Base-by-base conservation (phyloP, 2,329 filamentous ascomycete genomes). In the Cyphellophora attinorum region DNA sequence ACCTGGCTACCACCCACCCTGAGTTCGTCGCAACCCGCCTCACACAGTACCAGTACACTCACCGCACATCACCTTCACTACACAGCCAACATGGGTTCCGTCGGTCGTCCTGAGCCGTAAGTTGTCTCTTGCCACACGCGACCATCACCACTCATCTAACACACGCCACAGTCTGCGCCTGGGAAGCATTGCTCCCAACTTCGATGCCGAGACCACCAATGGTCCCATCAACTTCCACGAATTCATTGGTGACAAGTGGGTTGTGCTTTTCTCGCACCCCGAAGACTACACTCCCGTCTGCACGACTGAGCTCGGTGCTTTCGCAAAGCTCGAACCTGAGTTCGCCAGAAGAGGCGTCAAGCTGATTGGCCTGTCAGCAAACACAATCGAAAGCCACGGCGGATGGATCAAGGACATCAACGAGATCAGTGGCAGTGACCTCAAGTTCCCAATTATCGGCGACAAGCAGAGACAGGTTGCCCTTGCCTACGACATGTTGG, bases 171-270 rank as follows among this genome's bases (percentile, higher is more conserved):
- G 65, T 52, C 70, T 81, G 57, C 76, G 76, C 53, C 70, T 81
- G 51, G 76, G 76, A 56, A 76, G 67, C 58, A 67, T 63, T 53
- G 78, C 77, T 52, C 78, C 78, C 49, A 74, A 82, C 66, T 81
- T 82, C 67, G 60, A 78, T 50, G 75, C 78, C 42, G 70, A 79
- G 51, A 80, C 78, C 49, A 81, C 78, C 45, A 62, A 66, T 44
- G 78, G 77, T 39, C 66, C 67, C 35, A 79, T 81, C 55, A 68
- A 80, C 60, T 82, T 82, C 68, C 78, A 82, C 63, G 65, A 80
- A 49, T 82, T 74, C 66, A 79, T 81, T 47, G 77, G 75, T 51
- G 67, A 79, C 64, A 75, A 68, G 49, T 82, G 77, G 76, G 73
- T 77, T 41, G 67, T 82, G 44, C 68, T 82, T 47, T 82, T 82